Base-by-base conservation (phyloP, 345 rosid species). In the Eucalyptus regnans region DNA sequence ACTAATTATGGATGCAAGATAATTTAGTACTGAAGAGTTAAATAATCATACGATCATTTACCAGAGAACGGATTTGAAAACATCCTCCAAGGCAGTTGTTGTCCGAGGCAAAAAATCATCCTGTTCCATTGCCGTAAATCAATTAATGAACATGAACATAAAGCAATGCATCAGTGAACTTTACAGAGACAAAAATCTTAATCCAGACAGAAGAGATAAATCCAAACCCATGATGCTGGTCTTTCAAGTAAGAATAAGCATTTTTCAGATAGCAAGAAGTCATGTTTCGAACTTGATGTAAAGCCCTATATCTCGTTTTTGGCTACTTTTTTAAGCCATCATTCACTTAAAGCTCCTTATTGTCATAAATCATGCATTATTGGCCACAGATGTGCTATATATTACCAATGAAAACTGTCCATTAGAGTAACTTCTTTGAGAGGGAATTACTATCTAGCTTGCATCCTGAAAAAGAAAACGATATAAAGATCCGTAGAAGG, bases 101-200 rank as follows among this genome's bases (percentile, higher is more conserved):
- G 99, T 91, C 90, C 99, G 96, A 90, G 99, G 99, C 90, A 98
- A 93, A 93, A 98, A 98, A 91, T 96, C 99, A 92, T 98, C 99
- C 99, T 97, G 93, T 79, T 91, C 87, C 91, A 92, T 91, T 60
- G 29, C 86, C 37, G 41, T 64, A 64, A 33, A 66, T 23, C 46
- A 46, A 60, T 46, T 52, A 76, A 76, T 76, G 43, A 76, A 87
- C 27, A 71, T 44, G n/a, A 37, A 20, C 83, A 76, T 76, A 76
- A 76, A 18, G 12, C 7, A 37, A 76, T 52, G 46, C 50, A 88
- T 76, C 87, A 29, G 46, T 29, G 79, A 23, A 33, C 48, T 33
- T 48, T 12, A 86, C 56, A 17, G 3, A 86, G 87, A 86, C 62
- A 86, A 86, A 50, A 51, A 51, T 76, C 3, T 76, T 2, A 12